phyloP scores from a whole-genome alignment of 202 grass and related monocot genomes.

The Carex sylvatica region DNA sequence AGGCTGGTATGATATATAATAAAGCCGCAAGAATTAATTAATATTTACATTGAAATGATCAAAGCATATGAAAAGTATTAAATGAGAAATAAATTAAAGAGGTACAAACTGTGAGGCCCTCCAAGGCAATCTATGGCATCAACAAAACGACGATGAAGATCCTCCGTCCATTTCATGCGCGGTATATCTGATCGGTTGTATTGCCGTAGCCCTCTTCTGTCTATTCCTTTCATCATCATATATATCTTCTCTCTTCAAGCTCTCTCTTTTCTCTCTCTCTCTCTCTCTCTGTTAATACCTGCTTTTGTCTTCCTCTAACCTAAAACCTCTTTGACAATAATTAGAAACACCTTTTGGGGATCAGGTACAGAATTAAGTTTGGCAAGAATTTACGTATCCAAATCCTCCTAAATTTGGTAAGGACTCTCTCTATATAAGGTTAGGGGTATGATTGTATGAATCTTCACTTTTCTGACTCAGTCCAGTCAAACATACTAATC shows the following conservation, averaged over 20 bases:
- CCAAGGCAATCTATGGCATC: slow-evolving; percentile 74
- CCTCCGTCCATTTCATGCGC: slow-evolving; percentile 88
- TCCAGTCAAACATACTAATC: slow-evolving; percentile 72
- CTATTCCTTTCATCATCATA: slow-evolving; percentile 54
- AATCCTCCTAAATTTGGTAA: slow-evolving; percentile 5
- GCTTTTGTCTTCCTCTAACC: slow-evolving; percentile 26
- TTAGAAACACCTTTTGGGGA: background rate
- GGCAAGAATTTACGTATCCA: slow-evolving; percentile 4
- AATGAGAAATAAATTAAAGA: background rate
- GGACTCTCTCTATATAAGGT: background rate
- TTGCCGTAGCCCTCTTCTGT: slow-evolving; percentile 67
- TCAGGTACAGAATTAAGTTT: background rate
- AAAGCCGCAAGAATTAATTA: too few species aligned
- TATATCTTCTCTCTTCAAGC: background rate
- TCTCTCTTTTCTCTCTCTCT: background rate
- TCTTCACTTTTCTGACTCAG: slow-evolving; percentile 50
- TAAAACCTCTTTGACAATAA: background rate
- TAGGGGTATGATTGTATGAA: background rate
- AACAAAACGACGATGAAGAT: slow-evolving; percentile 71
- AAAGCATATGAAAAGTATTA: background rate
- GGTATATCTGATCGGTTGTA: slow-evolving; percentile 79
- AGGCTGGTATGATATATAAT: too few species aligned
- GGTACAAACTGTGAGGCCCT: slow-evolving; percentile 57
- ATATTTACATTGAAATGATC: background rate
- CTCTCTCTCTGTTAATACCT: slow-evolving; percentile 6